Evolutionary conservation across 768 basidiomycete genomes (phyloP), one percentile per base, ranked within the genome.

Genomic region (Lyophyllum semitale): DNA sequence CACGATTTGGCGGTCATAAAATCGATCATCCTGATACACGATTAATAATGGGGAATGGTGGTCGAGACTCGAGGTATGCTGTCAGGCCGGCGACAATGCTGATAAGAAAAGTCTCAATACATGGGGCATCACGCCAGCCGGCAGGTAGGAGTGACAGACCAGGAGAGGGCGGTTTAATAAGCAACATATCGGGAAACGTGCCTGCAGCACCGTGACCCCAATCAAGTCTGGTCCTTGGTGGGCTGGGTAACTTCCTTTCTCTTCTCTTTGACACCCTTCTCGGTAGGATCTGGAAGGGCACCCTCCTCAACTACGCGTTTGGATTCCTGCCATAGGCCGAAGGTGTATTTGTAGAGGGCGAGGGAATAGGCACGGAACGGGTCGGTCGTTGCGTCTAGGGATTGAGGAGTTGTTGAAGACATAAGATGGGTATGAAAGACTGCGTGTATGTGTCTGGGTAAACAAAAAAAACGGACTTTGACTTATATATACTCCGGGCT

Each of bases 271-370:
- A 22, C 30, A 30, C 30, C 37, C 15, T 41, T 51, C 46, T 20
- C 30, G 11, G 51, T 46, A 12, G 53, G 30, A 27, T 44, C 26
- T 20, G 50, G 33, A 44, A 55, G 43, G 38, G 55, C 42, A 45
- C 22, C 49, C 44, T 85, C 82, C 63, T 87, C 86, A 35, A 79
- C 81, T 53, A 76, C 65, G 61, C 79, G 78, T 63, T 84, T 76
- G 5, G 85, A 85, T 64, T 88, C 84, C 48, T 82, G 81, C 86
- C 87, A 88, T 47, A 87, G 76, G 38, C 67, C 76, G 48, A 88
- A 77, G 26, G 88, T 89, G 57, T 87, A 88, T 53, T 85, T 77
- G 66, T 88, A 84, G 30, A 89, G 71, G 41, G 85, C 77, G 61
- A 81, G 84, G 17, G 88, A 82, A 63, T 89, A 89, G 32, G 74